Evolutionary conservation across 495 filamentous ascomycete species (phyloP).

Genomic region (Penicillium malachiteum): DNA sequence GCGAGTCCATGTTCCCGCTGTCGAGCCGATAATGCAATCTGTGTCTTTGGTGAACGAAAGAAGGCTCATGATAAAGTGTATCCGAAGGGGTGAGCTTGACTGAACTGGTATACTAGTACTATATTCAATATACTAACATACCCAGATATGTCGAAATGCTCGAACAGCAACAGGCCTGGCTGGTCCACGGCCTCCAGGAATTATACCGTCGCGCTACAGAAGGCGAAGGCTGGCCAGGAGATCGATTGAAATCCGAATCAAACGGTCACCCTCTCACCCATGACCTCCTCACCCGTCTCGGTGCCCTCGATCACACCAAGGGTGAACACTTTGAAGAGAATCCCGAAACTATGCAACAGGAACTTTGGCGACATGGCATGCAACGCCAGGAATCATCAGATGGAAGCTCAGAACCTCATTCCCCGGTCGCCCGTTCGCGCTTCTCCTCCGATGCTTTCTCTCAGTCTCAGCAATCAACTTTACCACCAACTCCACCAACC

Average conservation of each 20-base stretch:
- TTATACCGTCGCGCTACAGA: slow-evolving; percentile 53
- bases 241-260: slow-evolving; percentile 47
- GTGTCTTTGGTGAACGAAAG: slow-evolving; percentile 62
- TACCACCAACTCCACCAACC: slow-evolving; percentile 39
- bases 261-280: slow-evolving; percentile 65
- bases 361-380: slow-evolving; percentile 50
- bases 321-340: slow-evolving; percentile 61
- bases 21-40: slow-evolving; percentile 58
- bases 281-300: slow-evolving; percentile 61
- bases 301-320: slow-evolving; percentile 50
- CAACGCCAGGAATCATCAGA: slow-evolving; percentile 54
- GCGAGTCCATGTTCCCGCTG: slow-evolving; percentile 59
- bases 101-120: slow-evolving; percentile 16
- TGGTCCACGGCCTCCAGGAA: slow-evolving; percentile 61
- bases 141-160: slow-evolving; percentile 67
- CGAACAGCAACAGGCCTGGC: slow-evolving; percentile 65
- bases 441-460: slow-evolving; percentile 40
- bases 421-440: slow-evolving; percentile 34
- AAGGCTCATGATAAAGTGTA: slow-evolving; percentile 63
- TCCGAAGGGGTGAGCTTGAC: slow-evolving; percentile 58
- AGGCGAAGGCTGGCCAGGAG: slow-evolving; percentile 56
- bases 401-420: slow-evolving; percentile 53
- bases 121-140: slow-evolving; percentile 8
- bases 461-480: slow-evolving; percentile 13
- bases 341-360: slow-evolving; percentile 52